These are phyloP conservation scores for Cyclotella sp. DNA, from an alignment of 108 stramenopile genomes.

Conservation along the genomic window DNA sequence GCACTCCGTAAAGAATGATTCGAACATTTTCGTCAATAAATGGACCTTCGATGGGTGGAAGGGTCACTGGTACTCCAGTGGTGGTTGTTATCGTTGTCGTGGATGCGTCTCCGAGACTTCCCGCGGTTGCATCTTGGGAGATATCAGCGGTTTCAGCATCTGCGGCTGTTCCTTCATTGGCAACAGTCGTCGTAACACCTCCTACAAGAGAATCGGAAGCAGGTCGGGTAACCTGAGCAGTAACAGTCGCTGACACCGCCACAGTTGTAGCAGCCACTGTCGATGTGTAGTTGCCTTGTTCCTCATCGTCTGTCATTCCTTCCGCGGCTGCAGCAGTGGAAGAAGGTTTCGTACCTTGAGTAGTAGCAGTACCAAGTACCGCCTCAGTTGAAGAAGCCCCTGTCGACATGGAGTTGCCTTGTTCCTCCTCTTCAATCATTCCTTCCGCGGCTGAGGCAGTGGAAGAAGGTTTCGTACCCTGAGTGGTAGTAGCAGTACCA, in stretches of 20 bases:
- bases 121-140: neutral
- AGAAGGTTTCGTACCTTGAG: no score
- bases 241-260: neutral
- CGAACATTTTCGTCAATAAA: constrained; percentile 42
- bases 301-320: neutral
- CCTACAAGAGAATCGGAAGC: neutral
- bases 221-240: neutral
- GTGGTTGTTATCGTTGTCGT: constrained; percentile 3
- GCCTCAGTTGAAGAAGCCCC: neutral
- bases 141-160: neutral
- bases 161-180: no score
- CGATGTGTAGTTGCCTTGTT: neutral
- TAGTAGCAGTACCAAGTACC: no score
- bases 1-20: constrained; percentile 51
- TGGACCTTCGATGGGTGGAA: constrained; percentile 37
- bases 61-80: constrained; percentile 7
- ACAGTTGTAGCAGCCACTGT: constrained; percentile 2
- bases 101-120: neutral
- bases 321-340: no score
- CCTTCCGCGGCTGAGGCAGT: neutral
- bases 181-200: neutral
- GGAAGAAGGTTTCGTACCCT: no score
- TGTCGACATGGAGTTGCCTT: neutral
- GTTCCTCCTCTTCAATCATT: neutral
- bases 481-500: neutral